Base-by-base conservation (phyloP, 106 monocot genomes). In the Acanthochlamys bracteata region DNA sequence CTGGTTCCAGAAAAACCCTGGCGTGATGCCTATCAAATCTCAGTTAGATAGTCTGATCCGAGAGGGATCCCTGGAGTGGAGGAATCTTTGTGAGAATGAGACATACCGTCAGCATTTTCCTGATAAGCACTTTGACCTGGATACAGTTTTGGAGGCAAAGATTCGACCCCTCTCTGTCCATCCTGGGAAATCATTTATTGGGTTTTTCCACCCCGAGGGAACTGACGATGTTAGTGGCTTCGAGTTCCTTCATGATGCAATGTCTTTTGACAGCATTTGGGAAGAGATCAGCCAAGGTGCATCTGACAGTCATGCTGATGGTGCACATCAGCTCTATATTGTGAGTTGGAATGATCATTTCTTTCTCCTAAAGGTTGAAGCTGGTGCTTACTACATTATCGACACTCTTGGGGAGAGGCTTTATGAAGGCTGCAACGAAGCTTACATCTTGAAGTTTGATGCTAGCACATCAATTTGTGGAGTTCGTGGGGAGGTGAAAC, bases 301-400 rank as follows among this genome's bases (percentile, higher is more conserved):
- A 0, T 39, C 69, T 39, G 67, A 75, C 23, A 75, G 66, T 41
- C 71, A 61, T 2, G 27, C 24, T 6, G 72, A 77, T 41, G 55
- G 58, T 42, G 49, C 39, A 22, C 68, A 74, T 22, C 69, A 74
- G 4, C 45, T 98, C 15, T 98, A 88, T 14, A 85, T 98, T 4
- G 86, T 86, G 21, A 98, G 96, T 63, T 98, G 96, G 96, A 98
- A 98, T 16, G 96, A 98, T 43, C 96, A 98, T 63, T 98, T 98
- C 61, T 98, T 98, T 59, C 73, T 98, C 21, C 81, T 98, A 17
- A 85, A 79, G 58, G 84, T 91, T 4, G 91, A 98, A 23, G 59
- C 10, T 3, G 80, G 83, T 63, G 88, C 78, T 11, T 90, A 74
- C 59, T 98, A 88, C 63, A 84, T 98, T 13, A 76, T 98, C 6